Percentiles rank a stretch among this genome's conserved stretches.
phyloP scores from a whole-genome alignment of 1,139 yeast species.

The Blastobotrys ciferrii region DNA sequence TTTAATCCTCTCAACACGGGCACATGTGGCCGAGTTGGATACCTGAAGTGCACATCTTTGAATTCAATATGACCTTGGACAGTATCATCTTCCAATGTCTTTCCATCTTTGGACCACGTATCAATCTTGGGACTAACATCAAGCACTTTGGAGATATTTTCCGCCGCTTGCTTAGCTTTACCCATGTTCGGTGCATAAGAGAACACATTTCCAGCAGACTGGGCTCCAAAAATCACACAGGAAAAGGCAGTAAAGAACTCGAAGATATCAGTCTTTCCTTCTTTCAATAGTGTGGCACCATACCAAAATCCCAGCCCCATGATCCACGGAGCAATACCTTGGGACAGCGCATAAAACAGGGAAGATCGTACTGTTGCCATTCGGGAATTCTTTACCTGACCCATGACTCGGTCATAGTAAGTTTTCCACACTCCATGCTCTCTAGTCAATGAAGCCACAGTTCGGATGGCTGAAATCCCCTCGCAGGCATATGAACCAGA shows the following conservation, averaged over 20 bases:
- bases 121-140: constrained; percentile 65
- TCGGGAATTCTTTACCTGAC: constrained; percentile 34
- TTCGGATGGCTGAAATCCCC: constrained; percentile 38
- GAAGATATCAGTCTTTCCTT: constrained; percentile 28
- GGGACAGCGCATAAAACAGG: constrained; percentile 35
- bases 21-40: constrained; percentile 80
- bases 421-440: constrained; percentile 35
- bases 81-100: constrained; percentile 36
- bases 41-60: constrained; percentile 65
- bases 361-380: constrained; percentile 33
- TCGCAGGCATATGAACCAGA: constrained; percentile 41
- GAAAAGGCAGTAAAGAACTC: constrained; percentile 40
- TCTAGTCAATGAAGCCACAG: constrained; percentile 40
- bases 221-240: constrained; percentile 73
- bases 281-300: constrained; percentile 36
- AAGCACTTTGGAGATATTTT: constrained; percentile 70
- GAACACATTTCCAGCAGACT: constrained; percentile 80
- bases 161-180: constrained; percentile 56
- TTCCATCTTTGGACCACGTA: constrained; percentile 53
- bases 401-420: constrained; percentile 32
- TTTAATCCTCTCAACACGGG: constrained; percentile 67
- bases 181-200: constrained; percentile 81
- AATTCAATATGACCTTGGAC: constrained; percentile 60
- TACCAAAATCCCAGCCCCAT: constrained; percentile 43
- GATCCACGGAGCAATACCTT: constrained; percentile 39